Conservation (phyloP, 2,329 filamentous ascomycete species). For the Talaromyces albobiverticillius region DNA sequence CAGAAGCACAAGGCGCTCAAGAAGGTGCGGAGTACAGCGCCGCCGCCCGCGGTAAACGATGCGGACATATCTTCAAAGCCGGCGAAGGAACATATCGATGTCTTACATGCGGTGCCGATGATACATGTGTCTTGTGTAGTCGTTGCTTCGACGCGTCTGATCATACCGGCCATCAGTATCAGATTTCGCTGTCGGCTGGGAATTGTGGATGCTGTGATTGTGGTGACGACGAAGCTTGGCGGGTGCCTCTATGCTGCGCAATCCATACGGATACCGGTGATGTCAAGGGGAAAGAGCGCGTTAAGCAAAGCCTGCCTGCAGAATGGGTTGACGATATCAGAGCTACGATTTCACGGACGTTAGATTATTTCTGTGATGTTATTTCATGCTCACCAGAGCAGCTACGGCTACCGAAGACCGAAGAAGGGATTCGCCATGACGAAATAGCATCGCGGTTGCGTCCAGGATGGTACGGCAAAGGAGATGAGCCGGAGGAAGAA, state of each 20-base stretch:
- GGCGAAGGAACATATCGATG: slow-evolving; percentile 94
- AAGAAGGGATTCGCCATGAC: slow-evolving; percentile 75
- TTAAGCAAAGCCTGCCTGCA: slow-evolving; percentile 67
- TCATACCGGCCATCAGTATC: slow-evolving; percentile 88
- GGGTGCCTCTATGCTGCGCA: slow-evolving; percentile 75
- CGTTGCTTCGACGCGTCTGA: slow-evolving; percentile 94
- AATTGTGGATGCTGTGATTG: slow-evolving; percentile 98
- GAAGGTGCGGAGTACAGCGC: slow-evolving; percentile 95
- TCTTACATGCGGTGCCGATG: slow-evolving; percentile 89
- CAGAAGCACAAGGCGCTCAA: slow-evolving; percentile 84
- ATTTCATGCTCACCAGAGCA: slow-evolving; percentile 98
- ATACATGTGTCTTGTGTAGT: slow-evolving; percentile 92
- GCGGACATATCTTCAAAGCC: slow-evolving; percentile 93
- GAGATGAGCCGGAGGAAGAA: slow-evolving; percentile 60
- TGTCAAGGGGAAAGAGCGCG: slow-evolving; percentile 50
- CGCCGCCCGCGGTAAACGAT: slow-evolving; percentile 85
- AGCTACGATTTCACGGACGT: slow-evolving; percentile 77
- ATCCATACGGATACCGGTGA: slow-evolving; percentile 72
- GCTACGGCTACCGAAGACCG: slow-evolving; percentile 78
- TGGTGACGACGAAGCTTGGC: slow-evolving; percentile 93
- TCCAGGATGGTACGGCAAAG: slow-evolving; percentile 67
- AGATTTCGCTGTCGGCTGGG: slow-evolving; percentile 80
- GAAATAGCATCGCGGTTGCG: slow-evolving; percentile 75
- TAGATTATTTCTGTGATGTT: slow-evolving; percentile 97
- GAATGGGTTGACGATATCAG: slow-evolving; percentile 75